Evolutionary conservation across 192 early-diverging fungal species (phyloP).

Genomic region (Mortierella claussenii): DNA sequence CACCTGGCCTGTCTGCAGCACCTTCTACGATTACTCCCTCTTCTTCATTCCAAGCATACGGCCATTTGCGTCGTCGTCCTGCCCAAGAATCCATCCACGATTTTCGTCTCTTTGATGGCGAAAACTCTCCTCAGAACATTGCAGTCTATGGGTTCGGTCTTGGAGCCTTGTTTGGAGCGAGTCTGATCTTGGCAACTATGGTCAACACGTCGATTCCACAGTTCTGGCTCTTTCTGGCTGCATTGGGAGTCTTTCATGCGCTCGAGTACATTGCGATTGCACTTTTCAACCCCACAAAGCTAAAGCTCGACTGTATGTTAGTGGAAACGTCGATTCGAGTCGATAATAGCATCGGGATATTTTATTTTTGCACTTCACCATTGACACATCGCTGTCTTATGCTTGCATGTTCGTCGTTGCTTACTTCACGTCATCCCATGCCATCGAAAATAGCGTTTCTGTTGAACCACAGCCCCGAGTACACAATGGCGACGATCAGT

Average conservation of each 20-base stretch:
- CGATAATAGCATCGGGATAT: no score
- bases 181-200: slow-evolving; percentile 53
- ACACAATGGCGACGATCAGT: slow-evolving; percentile 74
- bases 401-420: slow-evolving; percentile 42
- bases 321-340: neutral
- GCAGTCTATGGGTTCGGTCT: slow-evolving; percentile 77
- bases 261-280: slow-evolving; percentile 91
- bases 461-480: slow-evolving; percentile 77
- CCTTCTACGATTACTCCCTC: neutral
- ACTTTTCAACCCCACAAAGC: slow-evolving; percentile 75
- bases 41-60: neutral
- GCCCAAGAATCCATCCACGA: slow-evolving; percentile 48
- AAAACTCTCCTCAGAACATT: slow-evolving; percentile 85
- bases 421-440: slow-evolving; percentile 15
- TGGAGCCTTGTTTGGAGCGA: slow-evolving; percentile 69
- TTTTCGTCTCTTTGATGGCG: slow-evolving; percentile 67
- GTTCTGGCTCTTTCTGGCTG: slow-evolving; percentile 74
- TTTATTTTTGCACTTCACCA: no score
- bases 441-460: slow-evolving; percentile 79
- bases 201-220: slow-evolving; percentile 53
- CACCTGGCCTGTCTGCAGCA: neutral
- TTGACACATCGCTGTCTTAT: no score
- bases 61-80: neutral
- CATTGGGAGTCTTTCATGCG: slow-evolving; percentile 82
- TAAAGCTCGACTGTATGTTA: slow-evolving; percentile 76